These are phyloP conservation scores for Erythrophleum fordii DNA, from an alignment of 306 rosid genomes.

Conservation along the genomic window DNA sequence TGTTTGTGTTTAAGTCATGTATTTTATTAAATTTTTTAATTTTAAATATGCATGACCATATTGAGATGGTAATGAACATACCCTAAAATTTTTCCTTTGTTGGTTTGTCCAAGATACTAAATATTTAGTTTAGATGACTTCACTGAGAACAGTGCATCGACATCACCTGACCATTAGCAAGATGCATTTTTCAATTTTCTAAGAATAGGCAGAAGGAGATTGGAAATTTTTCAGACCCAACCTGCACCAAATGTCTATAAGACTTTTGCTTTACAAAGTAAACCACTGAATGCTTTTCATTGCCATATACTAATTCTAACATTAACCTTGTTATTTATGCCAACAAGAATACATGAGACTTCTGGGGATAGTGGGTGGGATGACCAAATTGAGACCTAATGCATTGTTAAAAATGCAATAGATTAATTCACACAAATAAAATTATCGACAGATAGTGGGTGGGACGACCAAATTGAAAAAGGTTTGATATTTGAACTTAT, in stretches of 20 bases:
- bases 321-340: background rate
- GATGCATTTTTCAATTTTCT: background rate
- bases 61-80: background rate
- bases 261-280: slow-evolving; percentile 1
- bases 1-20: too few relatives aligned
- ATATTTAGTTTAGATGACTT: background rate
- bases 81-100: background rate
- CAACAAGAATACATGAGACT: slow-evolving; percentile 5
- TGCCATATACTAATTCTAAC: background rate
- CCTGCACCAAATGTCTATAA: background rate
- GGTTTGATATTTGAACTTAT: background rate
- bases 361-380: background rate
- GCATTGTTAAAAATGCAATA: background rate
- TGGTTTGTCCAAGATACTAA: background rate
- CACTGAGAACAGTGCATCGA: background rate
- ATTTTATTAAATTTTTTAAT: too few relatives aligned
- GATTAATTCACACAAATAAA: too few relatives aligned
- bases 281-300: background rate
- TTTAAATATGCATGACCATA: background rate
- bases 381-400: background rate
- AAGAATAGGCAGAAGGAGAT: background rate
- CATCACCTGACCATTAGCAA: slow-evolving; percentile 2
- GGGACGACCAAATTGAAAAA: background rate
- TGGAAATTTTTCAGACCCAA: background rate
- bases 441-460: slow-evolving; percentile 44